Evolutionary conservation across 202 grass and related monocot genomes (phyloP), one percentile per base, ranked within the genome.

Genomic region (Bolboschoenoplectus hybrid): DNA sequence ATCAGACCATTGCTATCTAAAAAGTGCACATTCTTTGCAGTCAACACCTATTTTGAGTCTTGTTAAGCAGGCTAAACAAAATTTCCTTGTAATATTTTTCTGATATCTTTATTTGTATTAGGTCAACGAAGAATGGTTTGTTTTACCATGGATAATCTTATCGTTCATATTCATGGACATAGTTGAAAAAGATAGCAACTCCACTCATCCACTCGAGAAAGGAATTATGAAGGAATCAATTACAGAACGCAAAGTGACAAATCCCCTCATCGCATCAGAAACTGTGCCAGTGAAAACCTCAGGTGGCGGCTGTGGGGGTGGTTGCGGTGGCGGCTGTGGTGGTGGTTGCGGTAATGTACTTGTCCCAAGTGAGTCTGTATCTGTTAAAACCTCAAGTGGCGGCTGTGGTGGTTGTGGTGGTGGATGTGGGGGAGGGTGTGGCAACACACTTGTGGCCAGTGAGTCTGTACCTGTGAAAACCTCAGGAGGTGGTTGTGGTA

Each of bases 71-170:
- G 46, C 71, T 74, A 34, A 36, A 76, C 32, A 55, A 51, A 53
- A 53, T 76, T 51, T 83, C 10, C 17, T 80, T 81, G 12, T 63
- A 60, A 46, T 10, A 17, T 67, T 83, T 56, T 55, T 67, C 45
- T 83, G 13, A 79, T 75, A 7, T 60, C 1, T 39, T 56, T 81
- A 6, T 68, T 69, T 41, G 39, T 73, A 74, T 85, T 70, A 98
- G 93, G 93, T 98, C 44, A 88, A 87, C 26, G 93, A 95, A 86
- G 82, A 92, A 38, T 90, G 90, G 89, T 94, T 95, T 66, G 74
- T 94, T 32, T 91, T 94, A 87, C 90, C 86, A 17, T 93, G 93
- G 87, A 89, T 94, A 0, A 52, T 63, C 6, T 67, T 89, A 56
- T 93, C 90, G 0, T 91, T 90, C 71, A 67, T 98, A 55, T 85